Evolutionary conservation across 306 rosid genomes (phyloP), one percentile per base, ranked within the genome.

Genomic region (Cucurbita ficifolia): DNA sequence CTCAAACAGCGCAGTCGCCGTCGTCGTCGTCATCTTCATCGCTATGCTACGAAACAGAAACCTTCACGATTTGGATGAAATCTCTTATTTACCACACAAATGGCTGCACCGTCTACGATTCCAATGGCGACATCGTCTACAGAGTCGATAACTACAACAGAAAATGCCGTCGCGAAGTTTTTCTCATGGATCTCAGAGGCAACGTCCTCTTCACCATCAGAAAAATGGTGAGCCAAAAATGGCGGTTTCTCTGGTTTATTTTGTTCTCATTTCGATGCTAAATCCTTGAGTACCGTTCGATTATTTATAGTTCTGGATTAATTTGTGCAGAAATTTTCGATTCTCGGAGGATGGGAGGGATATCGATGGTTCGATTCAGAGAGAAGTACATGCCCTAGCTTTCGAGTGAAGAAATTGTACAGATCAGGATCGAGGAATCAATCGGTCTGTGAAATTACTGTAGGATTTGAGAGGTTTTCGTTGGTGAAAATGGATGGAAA

Each of bases 11-110:
- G 36, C 18, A 57, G 24, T 29, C 72, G 62, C 67, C 67, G 8
- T 76, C 67, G 45, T 60, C 83, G 4, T 65, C 72, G 17, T 67
- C 73, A 12, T 56, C 51, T 21, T 52, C 61, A 18, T 17, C 74
- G 22, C 18, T 48, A 7, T 70, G 64, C 13, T 63, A 79, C 9
- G 58, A 73, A 65, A 84, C 86, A 76, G 95, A 86, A 78, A 85
- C 78, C 19, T 89, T 81, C 40, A 94, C 98, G 8, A 68, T 94
- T 14, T 94, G 98, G 98, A 87, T 94, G 97, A 90, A 94, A 78
- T 94, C 97, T 12, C 90, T 94, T 8, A 86, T 90, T 10, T 83
- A 76, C 58, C 92, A 90, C 46, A 76, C 92, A 9, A 90, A 94
- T 77, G 98, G 98, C 5, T 88, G 94, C 92, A 93, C 98, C 0